Evolutionary conservation across 768 basidiomycete genomes (phyloP).

Genomic region (Collybia nuda): DNA sequence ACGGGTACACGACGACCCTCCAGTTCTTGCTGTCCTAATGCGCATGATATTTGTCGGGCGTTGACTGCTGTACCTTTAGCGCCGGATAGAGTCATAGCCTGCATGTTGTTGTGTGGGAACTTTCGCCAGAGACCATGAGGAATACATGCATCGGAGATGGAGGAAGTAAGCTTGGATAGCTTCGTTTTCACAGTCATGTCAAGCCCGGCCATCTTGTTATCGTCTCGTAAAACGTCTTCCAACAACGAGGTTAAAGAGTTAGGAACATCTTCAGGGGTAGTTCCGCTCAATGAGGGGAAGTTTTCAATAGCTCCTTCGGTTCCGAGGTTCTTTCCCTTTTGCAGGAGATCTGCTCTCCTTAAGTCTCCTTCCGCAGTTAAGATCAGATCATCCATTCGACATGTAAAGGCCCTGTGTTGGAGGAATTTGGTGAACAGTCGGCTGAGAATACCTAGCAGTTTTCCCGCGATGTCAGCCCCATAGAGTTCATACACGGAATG

Average conservation of each 20-base stretch:
- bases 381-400: slow-evolving; percentile 97
- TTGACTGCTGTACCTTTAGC: slow-evolving; percentile 98
- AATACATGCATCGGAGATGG: slow-evolving; percentile 85
- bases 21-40: slow-evolving; percentile 94
- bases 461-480: slow-evolving; percentile 85
- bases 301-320: slow-evolving; percentile 89
- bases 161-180: slow-evolving; percentile 82
- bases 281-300: slow-evolving; percentile 70
- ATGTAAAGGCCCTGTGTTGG: slow-evolving; percentile 96
- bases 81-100: slow-evolving; percentile 96
- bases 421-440: slow-evolving; percentile 96
- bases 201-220: slow-evolving; percentile 95
- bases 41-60: slow-evolving; percentile 96
- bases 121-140: slow-evolving; percentile 86
- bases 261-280: slow-evolving; percentile 53
- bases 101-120: slow-evolving; percentile 99
- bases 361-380: slow-evolving; percentile 81
- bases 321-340: slow-evolving; percentile 69
- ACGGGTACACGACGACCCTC: slow-evolving; percentile 98
- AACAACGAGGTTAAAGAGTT: slow-evolving; percentile 64
- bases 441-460: slow-evolving; percentile 89
- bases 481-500: slow-evolving; percentile 97
- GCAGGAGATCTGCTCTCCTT: slow-evolving; percentile 65
- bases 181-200: slow-evolving; percentile 90
- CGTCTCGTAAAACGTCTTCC: slow-evolving; percentile 91